Evolutionary conservation across 805 yeast genomes (phyloP).

Genomic region (Citeromyces nyonsensis): DNA sequence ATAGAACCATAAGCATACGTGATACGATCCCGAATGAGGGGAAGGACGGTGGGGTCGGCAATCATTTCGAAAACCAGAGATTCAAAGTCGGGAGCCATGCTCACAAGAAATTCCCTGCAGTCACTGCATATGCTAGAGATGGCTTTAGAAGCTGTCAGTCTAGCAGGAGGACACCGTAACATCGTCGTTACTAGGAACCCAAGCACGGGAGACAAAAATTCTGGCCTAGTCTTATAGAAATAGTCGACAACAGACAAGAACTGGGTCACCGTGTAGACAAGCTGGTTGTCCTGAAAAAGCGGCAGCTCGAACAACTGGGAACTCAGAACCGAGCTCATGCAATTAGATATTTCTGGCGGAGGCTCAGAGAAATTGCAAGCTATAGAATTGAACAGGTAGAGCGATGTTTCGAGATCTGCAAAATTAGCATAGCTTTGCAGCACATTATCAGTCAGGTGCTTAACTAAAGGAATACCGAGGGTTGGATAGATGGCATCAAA

Average conservation of each 20-base stretch:
- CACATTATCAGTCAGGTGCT: constrained; percentile 22
- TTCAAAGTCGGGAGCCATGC: constrained; percentile 31
- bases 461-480: constrained; percentile 35
- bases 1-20: constrained; percentile 49
- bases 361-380: constrained; percentile 31
- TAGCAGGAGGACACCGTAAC: constrained; percentile 6
- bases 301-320: constrained; percentile 12
- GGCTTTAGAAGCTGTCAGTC: constrained; percentile 33
- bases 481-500: constrained; percentile 58
- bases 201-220: constrained; percentile 37
- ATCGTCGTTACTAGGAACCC: constrained; percentile 22
- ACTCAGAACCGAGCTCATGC: constrained; percentile 12
- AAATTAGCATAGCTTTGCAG: constrained; percentile 8
- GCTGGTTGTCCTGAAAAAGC: constrained; percentile 3
- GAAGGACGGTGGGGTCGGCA: constrained; percentile 18
- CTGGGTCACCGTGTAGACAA: constrained; percentile 32
- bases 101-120: constrained; percentile 24
- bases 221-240: constrained; percentile 33
- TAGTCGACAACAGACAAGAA: constrained; percentile 45
- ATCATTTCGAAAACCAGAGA: constrained; percentile 30
- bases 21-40: constrained; percentile 40
- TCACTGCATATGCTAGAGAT: constrained; percentile 42
- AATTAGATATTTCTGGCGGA: constrained; percentile 7
- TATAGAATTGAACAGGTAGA: constrained; percentile 41
- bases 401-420: constrained; percentile 40